Base-by-base conservation (phyloP, 352 stramenopile species). In the Phytopythium sindhum region DNA sequence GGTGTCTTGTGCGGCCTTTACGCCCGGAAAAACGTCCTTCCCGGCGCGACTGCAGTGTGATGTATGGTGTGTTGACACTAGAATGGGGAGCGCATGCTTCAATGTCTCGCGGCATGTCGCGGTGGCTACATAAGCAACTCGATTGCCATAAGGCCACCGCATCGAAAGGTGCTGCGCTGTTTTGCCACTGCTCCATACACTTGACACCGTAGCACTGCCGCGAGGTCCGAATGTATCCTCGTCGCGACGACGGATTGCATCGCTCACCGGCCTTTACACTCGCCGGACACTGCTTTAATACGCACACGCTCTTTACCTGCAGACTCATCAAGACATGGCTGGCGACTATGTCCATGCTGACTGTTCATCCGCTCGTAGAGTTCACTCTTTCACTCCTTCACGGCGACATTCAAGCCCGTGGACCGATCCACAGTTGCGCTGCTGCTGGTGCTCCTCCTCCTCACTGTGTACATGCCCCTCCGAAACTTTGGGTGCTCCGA, bases 401-500 rank as follows among this genome's bases (percentile, higher is more conserved):
- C 31, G 31, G 31, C 31, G 31, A 3, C 31, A 35, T 8, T 35
- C 31, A 35, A 35, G 31, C 31, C 8, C 31, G 31, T 35, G 4
- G 31, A 3, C 31, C 31, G 31, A 3, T 35, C 31, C 31, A 35
- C 35, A 42, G 9, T 42, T 14, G 35, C 35, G 9, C 39, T 45
- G 14, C 39, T 45, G 2, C 39, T 45, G 14, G 14, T 45, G 2
- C 39, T 45, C 41, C 10, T 47, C 41, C 41, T 12, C 41, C 41
- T 23, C 41, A 21, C 17, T 4, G 41, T 8, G 15, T 9, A 11
- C 15, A 2, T 7, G 41, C 17, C 15, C 10, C 35, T 17, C 17
- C 45, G 45, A 52, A 52, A 52, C 45, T 52, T 52, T 52, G n/a
- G 45, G 2, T 11, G 45, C 45, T 52, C 45, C 45, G 45, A 14